Base-by-base conservation (phyloP, 2,329 filamentous ascomycete species). In the Ceratocystis papillata region DNA sequence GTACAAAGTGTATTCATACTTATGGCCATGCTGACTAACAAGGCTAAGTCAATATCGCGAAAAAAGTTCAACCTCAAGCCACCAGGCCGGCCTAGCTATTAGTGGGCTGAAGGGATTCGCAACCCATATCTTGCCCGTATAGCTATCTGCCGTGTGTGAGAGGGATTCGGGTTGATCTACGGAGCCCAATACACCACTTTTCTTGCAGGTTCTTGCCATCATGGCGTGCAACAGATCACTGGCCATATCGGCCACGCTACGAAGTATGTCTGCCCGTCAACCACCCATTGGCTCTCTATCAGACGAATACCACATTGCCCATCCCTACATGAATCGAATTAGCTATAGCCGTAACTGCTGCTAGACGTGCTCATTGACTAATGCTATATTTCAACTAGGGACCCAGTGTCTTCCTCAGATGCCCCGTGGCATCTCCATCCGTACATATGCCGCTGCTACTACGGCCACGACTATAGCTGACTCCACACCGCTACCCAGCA, bases 401-500 rank as follows among this genome's bases (percentile, higher is more conserved):
- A 50, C 63, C 12, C 57, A 68, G 48, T 41, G 44, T 22, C 50
- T 45, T 60, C 20, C 28, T 33, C 33, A 25, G 12, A 57, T 65
- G 50, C 63, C 63, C 63, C 63, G 63, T 30, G 44, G n/a, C 33
- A 59, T 59, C 28, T 33, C 5, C 44, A 62, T 50, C 53, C 62
- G 65, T 22, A 57, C 61, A 41, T 78, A 78, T 70, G 77, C 72
- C 50, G 66, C 72, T 25, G 70, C 72, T 20, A 67, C 71, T 4
- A 64, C 71, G 12, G 65, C 70, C n/a, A 20, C 65, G 41, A 55
- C 48, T 3, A 63, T 70, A 46, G 66, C 70, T 57, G 57, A 71
- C 22, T 65, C 70, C 48, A 45, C 69, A 30, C 68, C 69, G 44
- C 66, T 69, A 6, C 70, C 59, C 72, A 12, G 67, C 70, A 25